phyloP scores from a whole-genome alignment of 768 basidiomycete species.

The Punctularia strigosozonata region DNA sequence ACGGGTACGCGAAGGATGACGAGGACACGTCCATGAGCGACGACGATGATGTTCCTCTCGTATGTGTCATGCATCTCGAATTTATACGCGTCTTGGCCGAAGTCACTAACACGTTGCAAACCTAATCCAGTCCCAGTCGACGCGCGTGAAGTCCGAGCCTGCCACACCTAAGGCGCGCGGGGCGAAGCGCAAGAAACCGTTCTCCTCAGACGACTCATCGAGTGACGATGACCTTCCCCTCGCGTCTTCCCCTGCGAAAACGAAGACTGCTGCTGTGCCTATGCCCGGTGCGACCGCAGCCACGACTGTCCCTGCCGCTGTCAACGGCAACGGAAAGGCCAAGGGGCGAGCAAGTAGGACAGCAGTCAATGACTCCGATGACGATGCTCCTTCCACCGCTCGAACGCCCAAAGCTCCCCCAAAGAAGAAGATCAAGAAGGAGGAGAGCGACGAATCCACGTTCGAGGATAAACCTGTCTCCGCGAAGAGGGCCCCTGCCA shows the following conservation, averaged over 20 bases:
- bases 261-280: constrained; percentile 25
- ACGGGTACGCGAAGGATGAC: constrained; percentile 25
- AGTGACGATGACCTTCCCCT: constrained; percentile 66
- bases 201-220: constrained; percentile 41
- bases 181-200: constrained; percentile 51
- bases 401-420: constrained; percentile 3
- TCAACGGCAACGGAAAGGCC: constrained; percentile 3
- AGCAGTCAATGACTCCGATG: constrained; percentile 15
- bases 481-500: constrained; percentile 16
- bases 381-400: constrained; percentile 16
- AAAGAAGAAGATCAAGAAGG: constrained; percentile 33
- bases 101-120: constrained; percentile 8
- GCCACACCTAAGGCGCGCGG: constrained; percentile 17
- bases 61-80: constrained; percentile 21
- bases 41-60: constrained; percentile 62
- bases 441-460: constrained; percentile 20
- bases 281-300: constrained; percentile 30
- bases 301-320: constrained; percentile 19
- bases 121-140: constrained; percentile 41
- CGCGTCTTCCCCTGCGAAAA: constrained; percentile 61
- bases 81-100: neutral
- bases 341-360: constrained; percentile 15
- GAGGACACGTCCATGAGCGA: constrained; percentile 48
- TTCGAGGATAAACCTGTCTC: constrained; percentile 22
- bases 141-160: constrained; percentile 32